Conservation (phyloP, 257 asterid species). For the Primulina huaijiensis region DNA sequence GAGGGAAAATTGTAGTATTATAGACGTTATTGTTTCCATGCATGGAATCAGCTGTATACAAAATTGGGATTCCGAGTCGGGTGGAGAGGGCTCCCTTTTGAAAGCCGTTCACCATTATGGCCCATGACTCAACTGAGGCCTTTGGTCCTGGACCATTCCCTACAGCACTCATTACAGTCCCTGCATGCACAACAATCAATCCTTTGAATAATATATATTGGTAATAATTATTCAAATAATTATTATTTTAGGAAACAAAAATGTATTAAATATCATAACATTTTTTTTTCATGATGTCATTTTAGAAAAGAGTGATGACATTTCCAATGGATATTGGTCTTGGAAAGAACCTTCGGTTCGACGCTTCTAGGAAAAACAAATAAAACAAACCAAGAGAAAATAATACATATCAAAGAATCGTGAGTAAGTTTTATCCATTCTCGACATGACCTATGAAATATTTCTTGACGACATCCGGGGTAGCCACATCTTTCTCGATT, state of each 20-base stretch:
- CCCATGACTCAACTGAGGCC: conserved; percentile 61
- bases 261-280: too few relatives aligned
- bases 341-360: too few relatives aligned
- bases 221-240: too few relatives aligned
- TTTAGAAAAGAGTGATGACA: too few relatives aligned
- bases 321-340: too few relatives aligned
- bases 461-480: neutral
- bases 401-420: too few relatives aligned
- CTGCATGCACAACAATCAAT: conserved; percentile 9
- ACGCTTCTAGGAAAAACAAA: too few relatives aligned
- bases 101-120: conserved; percentile 57
- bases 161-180: conserved; percentile 77
- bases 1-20: conserved; percentile 66
- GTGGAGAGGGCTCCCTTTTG: conserved; percentile 63
- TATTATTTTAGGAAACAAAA: too few relatives aligned
- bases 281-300: too few relatives aligned
- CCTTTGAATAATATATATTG: too few relatives aligned
- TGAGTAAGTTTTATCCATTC: too few relatives aligned
- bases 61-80: conserved; percentile 65
- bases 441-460: neutral
- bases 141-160: conserved; percentile 71
- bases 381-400: too few relatives aligned
- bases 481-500: neutral
- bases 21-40: conserved; percentile 79
- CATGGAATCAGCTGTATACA: conserved; percentile 69